phyloP scores from a whole-genome alignment of 768 basidiomycete genomes.

The Suillus clintonianus region DNA sequence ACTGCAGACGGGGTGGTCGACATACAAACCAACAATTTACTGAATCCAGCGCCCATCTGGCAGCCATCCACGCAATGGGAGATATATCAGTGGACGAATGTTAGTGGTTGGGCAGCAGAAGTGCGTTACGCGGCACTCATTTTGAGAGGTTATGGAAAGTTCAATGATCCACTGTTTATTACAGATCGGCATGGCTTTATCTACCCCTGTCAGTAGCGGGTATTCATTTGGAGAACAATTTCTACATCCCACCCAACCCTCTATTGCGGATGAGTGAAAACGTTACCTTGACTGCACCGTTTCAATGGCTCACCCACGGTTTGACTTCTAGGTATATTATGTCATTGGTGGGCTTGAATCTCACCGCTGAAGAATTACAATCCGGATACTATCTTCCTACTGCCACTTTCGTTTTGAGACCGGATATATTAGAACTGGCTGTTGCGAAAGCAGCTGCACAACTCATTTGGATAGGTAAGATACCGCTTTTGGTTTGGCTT shows the following conservation, averaged over 20 bases:
- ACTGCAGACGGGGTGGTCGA: neutral
- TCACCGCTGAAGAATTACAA: neutral
- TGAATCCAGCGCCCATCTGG: neutral
- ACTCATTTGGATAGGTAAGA: neutral
- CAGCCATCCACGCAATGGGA: neutral
- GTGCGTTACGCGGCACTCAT: too few species aligned
- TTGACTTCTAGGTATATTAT: constrained; percentile 1
- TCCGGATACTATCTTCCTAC: neutral
- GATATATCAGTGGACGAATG: neutral
- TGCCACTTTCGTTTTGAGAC: neutral
- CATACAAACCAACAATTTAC: neutral
- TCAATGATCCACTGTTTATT: neutral
- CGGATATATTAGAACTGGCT: neutral
- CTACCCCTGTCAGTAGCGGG: neutral
- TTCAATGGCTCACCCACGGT: neutral
- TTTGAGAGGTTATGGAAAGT: too few species aligned
- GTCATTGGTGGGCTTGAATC: neutral
- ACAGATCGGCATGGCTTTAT: too few species aligned
- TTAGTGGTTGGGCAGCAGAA: neutral
- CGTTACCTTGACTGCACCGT: neutral
- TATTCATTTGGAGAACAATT: neutral
- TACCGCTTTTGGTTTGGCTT: neutral
- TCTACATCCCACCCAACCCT: neutral
- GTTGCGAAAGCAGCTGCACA: neutral
- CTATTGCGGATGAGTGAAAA: neutral